These are phyloP conservation scores for Ascochyta fabae DNA, from an alignment of 2,329 filamentous ascomycete genomes.

Conservation along the genomic window DNA sequence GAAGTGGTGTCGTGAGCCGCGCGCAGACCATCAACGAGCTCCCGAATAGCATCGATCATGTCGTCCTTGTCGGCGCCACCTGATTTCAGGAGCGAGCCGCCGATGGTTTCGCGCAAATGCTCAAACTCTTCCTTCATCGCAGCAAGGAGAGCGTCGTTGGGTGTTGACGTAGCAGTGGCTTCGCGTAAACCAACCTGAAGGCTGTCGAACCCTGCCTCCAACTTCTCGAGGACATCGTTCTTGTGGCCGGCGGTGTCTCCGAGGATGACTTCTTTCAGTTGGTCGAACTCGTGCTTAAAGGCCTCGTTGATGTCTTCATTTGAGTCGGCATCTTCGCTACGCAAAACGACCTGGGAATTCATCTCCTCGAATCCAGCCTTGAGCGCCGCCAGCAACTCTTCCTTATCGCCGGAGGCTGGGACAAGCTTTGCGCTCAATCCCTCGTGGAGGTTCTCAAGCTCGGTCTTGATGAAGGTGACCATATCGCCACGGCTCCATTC, in stretches of 20 bases:
- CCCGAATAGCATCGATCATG: slow-evolving; percentile 70
- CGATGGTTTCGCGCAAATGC: slow-evolving; percentile 64
- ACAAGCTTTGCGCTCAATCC: slow-evolving; percentile 59
- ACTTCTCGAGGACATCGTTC: slow-evolving; percentile 67
- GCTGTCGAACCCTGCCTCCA: slow-evolving; percentile 60
- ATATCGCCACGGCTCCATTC: slow-evolving; percentile 53
- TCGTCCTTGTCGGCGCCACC: slow-evolving; percentile 66
- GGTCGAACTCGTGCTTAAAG: slow-evolving; percentile 81
- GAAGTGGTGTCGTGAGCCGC: slow-evolving; percentile 51
- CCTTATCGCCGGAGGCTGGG: slow-evolving; percentile 40
- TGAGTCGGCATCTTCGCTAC: slow-evolving; percentile 45
- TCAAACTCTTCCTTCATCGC: slow-evolving; percentile 67
- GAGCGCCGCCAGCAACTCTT: slow-evolving; percentile 50
- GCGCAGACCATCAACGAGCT: slow-evolving; percentile 53
- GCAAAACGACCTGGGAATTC: slow-evolving; percentile 49
- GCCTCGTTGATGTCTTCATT: slow-evolving; percentile 66
- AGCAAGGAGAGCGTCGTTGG: slow-evolving; percentile 55
- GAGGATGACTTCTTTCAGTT: slow-evolving; percentile 79
- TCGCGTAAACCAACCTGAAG: slow-evolving; percentile 54
- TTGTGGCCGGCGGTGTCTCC: slow-evolving; percentile 62
- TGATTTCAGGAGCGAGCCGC: slow-evolving; percentile 58
- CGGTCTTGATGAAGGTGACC: slow-evolving; percentile 59
- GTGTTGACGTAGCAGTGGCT: slow-evolving; percentile 28
- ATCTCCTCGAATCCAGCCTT: slow-evolving; percentile 50
- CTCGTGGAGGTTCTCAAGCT: slow-evolving; percentile 67